Conservation (phyloP, 305 asterid species). For the Striga hermonthica region DNA sequence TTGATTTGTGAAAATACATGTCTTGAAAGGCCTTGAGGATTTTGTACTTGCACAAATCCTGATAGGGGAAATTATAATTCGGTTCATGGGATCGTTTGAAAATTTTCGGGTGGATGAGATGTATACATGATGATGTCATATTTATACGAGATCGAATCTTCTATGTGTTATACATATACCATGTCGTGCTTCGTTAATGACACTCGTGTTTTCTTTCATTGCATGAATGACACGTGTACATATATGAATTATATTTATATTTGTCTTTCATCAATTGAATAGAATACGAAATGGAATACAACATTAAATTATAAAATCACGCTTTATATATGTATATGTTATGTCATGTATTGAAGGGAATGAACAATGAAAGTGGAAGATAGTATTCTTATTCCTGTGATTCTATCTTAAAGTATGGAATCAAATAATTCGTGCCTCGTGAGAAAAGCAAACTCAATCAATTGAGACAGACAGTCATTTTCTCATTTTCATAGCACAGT, state of each 20-base stretch:
- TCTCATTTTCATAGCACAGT: slow-evolving; percentile 15
- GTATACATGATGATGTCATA: neutral
- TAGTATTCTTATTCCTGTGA: neutral
- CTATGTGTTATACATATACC: neutral
- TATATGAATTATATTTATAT: too few relatives aligned
- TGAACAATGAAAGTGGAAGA: neutral
- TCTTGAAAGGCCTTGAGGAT: neutral
- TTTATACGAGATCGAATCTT: neutral
- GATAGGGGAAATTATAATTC: neutral
- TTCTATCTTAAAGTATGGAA: neutral
- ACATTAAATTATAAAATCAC: neutral
- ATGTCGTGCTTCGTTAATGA: too few relatives aligned
- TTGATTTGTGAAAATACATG: neutral
- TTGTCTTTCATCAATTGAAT: too few relatives aligned
- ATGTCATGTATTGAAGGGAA: neutral
- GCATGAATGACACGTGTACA: too few relatives aligned
- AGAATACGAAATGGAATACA: too few relatives aligned
- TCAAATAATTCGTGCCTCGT: slow-evolving; percentile 15
- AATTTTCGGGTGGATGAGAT: neutral
- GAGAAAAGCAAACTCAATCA: slow-evolving; percentile 15
- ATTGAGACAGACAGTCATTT: too few relatives aligned
- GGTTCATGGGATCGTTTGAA: too few relatives aligned
- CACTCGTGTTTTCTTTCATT: too few relatives aligned
- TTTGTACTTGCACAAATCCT: neutral
- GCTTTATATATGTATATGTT: neutral